Conservation (phyloP, 129 eudicot genomes). For the sunflower (Helianthus annuus) region HanXRQr2.0-SUNRISE NC_035443.2:119035617-119036116, state of each 20-base stretch:
- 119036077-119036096: too few species aligned
- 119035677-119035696: neutral
- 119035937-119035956: too few species aligned
- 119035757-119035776: conserved; percentile 53
- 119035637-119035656: conserved; percentile 16
- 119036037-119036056: too few species aligned
- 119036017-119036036: too few species aligned
- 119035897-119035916: neutral
- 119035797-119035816: conserved; percentile 32
- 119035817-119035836: conserved; percentile 38
- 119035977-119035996: too few species aligned
- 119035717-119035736: conserved; percentile 43
- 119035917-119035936: neutral
- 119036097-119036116: too few species aligned
- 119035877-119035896: neutral
- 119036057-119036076: too few species aligned
- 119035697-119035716: neutral
- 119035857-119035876: conserved; percentile 8
- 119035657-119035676: conserved; percentile 8
- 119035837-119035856: neutral
- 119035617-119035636: conserved; percentile 38
- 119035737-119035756: conserved; percentile 51
- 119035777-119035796: conserved; percentile 22
- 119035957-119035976: too few species aligned
- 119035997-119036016: too few species aligned